Base-by-base conservation (phyloP, 805 yeast species). In the Dipodascopsis uninucleata region DNA sequence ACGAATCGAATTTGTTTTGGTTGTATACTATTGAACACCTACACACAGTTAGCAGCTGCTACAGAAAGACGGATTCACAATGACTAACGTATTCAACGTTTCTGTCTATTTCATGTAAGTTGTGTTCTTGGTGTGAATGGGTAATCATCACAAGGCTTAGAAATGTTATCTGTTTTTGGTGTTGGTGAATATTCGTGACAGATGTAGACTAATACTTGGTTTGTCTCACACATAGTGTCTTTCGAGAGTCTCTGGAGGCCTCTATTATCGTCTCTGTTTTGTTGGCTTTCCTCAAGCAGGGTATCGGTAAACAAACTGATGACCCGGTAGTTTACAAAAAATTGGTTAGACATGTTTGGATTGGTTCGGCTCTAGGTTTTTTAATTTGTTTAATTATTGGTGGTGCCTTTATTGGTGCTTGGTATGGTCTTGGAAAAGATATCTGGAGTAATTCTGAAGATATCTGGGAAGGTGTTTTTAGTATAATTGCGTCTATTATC, bases 401-500 rank as follows among this genome's bases (percentile, higher is more conserved):
- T 65, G 82, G 85, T 68, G 95, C 88, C 45, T 89, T 90, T 69
- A 89, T 90, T 64, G 98, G 95, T 66, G 88, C 87, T 18, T 90
- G 86, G 71, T 90, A 90, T 65, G 69, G 84, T 28, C 72, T 84
- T 39, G 81, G 82, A 53, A 77, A 77, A 42, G 94, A 90, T 75
- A 76, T 90, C 54, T 90, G 96, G 85, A 74, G 90, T 39, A 62
- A 66, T 9, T 79, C 95, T 17, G 98, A 90, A 66, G 97, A 90
- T 65, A 66, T 90, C 46, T 90, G 97, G 97, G 98, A 90, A 75
- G 97, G 97, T 71, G 73, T 86, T 46, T 88, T 90, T 64, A 85
- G 94, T 68, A 70, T 90, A 56, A 80, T 90, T 65, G 98, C 97
- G 2, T 78, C 95, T 0, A 70, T 85, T 36, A 78, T 90, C 78